Evolutionary conservation across 192 early-diverging fungal species (phyloP).

Genomic region (Coemansia sp.): DNA sequence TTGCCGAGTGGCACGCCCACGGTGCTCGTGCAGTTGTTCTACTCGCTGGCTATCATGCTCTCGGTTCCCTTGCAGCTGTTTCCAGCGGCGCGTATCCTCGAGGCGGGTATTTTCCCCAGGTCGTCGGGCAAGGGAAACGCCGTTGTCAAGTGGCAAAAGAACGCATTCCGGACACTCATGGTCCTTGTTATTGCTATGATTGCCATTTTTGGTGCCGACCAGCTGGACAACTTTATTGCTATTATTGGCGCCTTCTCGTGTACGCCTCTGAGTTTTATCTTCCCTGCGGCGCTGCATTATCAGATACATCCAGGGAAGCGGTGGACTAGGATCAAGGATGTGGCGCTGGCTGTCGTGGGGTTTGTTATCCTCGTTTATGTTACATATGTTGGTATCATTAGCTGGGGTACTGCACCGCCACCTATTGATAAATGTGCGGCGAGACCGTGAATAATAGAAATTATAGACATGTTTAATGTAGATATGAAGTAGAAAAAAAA

Average conservation of each 20-base stretch:
- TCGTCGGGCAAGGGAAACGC: conserved; percentile 78
- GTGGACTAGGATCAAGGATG: conserved; percentile 61
- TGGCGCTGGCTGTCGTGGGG: conserved; percentile 68
- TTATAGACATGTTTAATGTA: neutral
- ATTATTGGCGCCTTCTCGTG: conserved; percentile 84
- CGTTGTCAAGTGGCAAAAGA: conserved; percentile 87
- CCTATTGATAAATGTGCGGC: conserved; percentile 31
- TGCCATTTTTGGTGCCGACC: conserved; percentile 76
- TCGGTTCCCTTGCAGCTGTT: conserved; percentile 92
- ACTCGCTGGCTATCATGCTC: conserved; percentile 92
- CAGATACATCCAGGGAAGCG: conserved; percentile 57
- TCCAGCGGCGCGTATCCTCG: conserved; percentile 91
- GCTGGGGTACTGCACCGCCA: conserved; percentile 46
- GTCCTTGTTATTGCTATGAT: conserved; percentile 70
- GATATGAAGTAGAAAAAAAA: no score
- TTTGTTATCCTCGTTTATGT: conserved; percentile 77
- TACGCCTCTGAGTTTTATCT: conserved; percentile 80
- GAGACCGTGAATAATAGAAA: neutral
- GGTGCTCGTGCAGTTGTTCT: conserved; percentile 75
- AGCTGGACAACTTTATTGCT: conserved; percentile 84
- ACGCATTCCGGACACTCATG: conserved; percentile 71
- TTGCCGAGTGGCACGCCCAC: conserved; percentile 70
- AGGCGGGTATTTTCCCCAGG: conserved; percentile 76
- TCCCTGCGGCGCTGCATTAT: conserved; percentile 84
- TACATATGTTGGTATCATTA: conserved; percentile 60